Conservation (phyloP, 1,284 basidiomycete species). For the Fomitiporia mediterranea region DNA sequence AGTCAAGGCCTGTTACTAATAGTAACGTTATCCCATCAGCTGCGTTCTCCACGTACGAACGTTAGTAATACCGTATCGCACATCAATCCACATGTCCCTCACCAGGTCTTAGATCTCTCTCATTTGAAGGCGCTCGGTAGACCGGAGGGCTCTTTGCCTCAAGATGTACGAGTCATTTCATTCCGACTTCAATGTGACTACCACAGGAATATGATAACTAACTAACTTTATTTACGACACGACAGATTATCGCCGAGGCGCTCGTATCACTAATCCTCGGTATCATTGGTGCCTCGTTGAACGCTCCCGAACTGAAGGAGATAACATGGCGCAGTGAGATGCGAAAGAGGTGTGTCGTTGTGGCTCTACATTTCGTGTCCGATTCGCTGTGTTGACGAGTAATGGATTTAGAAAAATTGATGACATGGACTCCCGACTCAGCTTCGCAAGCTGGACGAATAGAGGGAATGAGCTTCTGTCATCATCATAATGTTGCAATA, state of each 20-base stretch:
- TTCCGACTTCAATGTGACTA: not conserved
- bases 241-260: constrained; percentile 69
- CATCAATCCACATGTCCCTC: not conserved
- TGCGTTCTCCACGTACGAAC: constrained; percentile 58
- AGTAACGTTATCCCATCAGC: constrained; percentile 29
- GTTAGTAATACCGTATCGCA: constrained; percentile 36
- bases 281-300: constrained; percentile 64
- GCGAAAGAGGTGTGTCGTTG: constrained; percentile 57
- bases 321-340: constrained; percentile 90
- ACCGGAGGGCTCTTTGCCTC: constrained; percentile 60
- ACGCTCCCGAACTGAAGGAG: constrained; percentile 66
- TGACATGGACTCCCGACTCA: constrained; percentile 70
- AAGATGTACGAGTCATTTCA: constrained; percentile 43
- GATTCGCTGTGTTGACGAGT: not conserved
- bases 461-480: constrained; percentile 40
- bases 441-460: constrained; percentile 68
- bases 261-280: constrained; percentile 62
- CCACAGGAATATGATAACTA: no score
- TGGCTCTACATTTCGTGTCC: not conserved
- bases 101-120: constrained; percentile 51
- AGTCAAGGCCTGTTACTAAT: not conserved
- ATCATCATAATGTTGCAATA: not conserved
- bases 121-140: constrained; percentile 67
- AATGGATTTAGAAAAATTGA: constrained; percentile 56
- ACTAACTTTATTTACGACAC: not conserved